phyloP scores from a whole-genome alignment of 2,329 filamentous ascomycete species.

The Fusarium pseudocircinatum region DNA sequence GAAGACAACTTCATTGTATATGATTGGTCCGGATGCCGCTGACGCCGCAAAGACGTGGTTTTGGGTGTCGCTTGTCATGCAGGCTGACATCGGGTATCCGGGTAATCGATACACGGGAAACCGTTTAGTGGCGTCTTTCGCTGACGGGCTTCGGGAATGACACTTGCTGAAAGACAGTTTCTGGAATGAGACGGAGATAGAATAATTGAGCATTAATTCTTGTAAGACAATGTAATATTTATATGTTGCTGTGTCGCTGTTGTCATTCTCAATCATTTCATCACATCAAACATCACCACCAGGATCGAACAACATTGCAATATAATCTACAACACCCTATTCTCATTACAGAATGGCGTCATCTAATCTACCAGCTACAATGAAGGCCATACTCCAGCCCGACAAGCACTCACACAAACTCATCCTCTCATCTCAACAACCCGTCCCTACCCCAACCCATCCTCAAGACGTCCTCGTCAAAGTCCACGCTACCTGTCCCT shows the following conservation, averaged over 20 bases:
- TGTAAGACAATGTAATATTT: rapidly evolving
- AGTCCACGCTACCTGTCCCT: conserved; percentile 47
- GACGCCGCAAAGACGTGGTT: too few species aligned
- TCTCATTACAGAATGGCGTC: not conserved
- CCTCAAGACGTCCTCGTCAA: conserved; percentile 46
- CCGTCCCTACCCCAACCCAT: conserved; percentile 29
- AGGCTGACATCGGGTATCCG: not conserved
- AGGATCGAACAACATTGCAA: rapidly evolving
- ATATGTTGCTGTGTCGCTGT: rapidly evolving
- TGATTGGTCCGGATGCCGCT: not conserved
- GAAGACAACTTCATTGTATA: not conserved
- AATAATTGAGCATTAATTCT: rapidly evolving
- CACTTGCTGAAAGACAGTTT: not conserved
- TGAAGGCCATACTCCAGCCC: conserved; percentile 26
- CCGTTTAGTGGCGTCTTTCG: not conserved
- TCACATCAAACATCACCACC: not conserved
- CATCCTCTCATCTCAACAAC: conserved; percentile 2
- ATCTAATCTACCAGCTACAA: not conserved
- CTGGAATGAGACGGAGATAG: not conserved
- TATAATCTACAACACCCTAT: rapidly evolving
- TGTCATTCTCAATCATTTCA: too few species aligned
- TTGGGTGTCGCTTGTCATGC: too few species aligned
- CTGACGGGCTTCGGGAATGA: not conserved
- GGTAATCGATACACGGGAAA: not conserved
- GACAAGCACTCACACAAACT: conserved; percentile 27